phyloP scores from a whole-genome alignment of 2,329 filamentous ascomycete species.

The Botrytis fragariae region DNA sequence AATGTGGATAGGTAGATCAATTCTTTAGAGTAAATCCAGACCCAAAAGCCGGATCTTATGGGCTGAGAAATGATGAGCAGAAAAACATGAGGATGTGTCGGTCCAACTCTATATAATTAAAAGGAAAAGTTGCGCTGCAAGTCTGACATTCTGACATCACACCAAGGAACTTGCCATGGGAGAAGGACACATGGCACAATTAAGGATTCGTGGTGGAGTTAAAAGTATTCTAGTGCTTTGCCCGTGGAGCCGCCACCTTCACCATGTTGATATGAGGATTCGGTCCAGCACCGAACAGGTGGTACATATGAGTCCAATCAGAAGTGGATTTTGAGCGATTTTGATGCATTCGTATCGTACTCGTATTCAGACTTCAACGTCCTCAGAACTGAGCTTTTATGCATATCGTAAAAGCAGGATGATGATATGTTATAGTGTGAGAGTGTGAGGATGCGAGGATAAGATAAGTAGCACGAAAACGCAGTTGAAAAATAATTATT shows the following conservation, averaged over 20 bases:
- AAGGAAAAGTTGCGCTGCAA: background rate
- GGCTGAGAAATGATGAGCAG: background rate
- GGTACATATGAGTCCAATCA: background rate
- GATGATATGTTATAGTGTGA: background rate
- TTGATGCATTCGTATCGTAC: background rate
- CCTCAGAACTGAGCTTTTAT: background rate
- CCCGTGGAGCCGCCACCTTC: background rate
- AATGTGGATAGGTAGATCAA: background rate
- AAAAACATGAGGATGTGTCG: background rate
- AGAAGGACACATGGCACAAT: background rate
- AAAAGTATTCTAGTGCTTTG: background rate
- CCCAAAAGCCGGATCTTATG: background rate
- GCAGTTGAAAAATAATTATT: background rate
- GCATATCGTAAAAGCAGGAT: background rate
- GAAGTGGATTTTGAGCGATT: background rate
- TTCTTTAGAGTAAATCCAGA: background rate
- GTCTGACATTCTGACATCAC: background rate
- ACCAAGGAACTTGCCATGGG: background rate
- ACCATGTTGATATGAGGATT: background rate
- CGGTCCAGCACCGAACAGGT: background rate
- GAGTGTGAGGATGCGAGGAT: background rate
- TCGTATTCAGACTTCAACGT: background rate
- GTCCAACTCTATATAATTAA: background rate
- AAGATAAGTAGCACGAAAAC: background rate
- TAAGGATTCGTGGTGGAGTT: conserved; percentile 2